phyloP scores from a whole-genome alignment of 441 rosid genomes.

The Populus trichocarpa region DNA sequence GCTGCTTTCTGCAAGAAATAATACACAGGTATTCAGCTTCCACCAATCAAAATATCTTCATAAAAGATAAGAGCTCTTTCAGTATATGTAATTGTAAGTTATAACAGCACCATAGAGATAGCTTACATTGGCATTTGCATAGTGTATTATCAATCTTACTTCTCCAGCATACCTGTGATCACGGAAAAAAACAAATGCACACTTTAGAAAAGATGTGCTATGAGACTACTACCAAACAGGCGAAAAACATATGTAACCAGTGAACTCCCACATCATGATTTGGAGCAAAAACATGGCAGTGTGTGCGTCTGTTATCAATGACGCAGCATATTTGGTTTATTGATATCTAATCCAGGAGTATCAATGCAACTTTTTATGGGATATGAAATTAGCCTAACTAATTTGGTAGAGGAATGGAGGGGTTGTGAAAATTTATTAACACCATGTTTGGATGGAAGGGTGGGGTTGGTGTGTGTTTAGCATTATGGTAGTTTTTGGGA shows the following conservation, averaged over 20 bases:
- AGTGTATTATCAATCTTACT: slow-evolving; percentile 59
- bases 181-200: not conserved
- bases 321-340: not conserved
- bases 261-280: not conserved
- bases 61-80: not conserved
- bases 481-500: not conserved
- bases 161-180: slow-evolving; percentile 66
- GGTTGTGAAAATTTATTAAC: not conserved
- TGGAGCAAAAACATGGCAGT: not conserved
- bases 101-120: not conserved
- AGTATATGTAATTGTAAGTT: not conserved
- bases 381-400: not conserved
- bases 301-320: not conserved
- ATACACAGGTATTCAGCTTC: slow-evolving; percentile 1
- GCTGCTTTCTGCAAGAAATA: slow-evolving; percentile 33
- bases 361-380: not conserved
- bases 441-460: not conserved
- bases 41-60: not conserved
- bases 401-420: not conserved
- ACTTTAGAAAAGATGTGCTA: not conserved
- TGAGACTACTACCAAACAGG: not conserved
- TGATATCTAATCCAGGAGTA: not conserved
- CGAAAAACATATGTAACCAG: not conserved
- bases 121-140: slow-evolving; percentile 53
- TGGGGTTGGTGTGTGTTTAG: not conserved